Base-by-base conservation (phyloP, 768 basidiomycete species). In the Mycena alexandri region DNA sequence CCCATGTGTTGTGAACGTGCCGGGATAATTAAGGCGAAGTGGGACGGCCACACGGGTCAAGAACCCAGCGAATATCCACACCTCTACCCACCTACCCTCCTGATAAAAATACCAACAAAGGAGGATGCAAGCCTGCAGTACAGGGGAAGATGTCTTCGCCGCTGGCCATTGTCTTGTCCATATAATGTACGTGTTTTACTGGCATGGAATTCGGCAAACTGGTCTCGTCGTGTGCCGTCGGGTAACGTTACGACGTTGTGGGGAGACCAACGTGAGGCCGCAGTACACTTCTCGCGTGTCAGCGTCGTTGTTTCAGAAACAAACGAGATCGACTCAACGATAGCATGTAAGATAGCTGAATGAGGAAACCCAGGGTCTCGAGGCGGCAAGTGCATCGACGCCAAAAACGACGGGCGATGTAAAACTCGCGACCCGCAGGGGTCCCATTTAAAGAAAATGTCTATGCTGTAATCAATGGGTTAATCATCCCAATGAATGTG, bases 101-200 rank as follows among this genome's bases (percentile, higher is more conserved):
- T 93, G 91, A 74, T 94, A 95, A 71, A 95, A 94, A 78, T 93
- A 95, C 94, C 94, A 95, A 2, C 92, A 93, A 19, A 95, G 86
- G 24, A 95, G 80, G 68, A 91, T 90, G 73, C 93, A 94, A 8
- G 94, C 94, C 75, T 95, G 93, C 86, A 95, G 87, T 11, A 95
- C 93, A 7, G 87, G n/a, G 86, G 76, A 95, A 94, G 62, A 95
- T 94, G 71, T 94, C 91, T 77, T 92, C 89, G 43, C 93, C 93
- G 44, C 89, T 93, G n/a, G 90, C 90, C 92, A 95, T 94, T 22
- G 93, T 95, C 72, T 87, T 90, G 77, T 95, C 94, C 55, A 95
- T 94, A 75, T 93, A 94, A 63, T 90, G 87, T 4, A n/a, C 94
- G 86, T n/a, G 93, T 93, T 79, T 95, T 95, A 74, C 87, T 88